These are phyloP conservation scores for Phellinidium pouzarii DNA, from an alignment of 1,284 basidiomycete genomes.

Conservation along the genomic window DNA sequence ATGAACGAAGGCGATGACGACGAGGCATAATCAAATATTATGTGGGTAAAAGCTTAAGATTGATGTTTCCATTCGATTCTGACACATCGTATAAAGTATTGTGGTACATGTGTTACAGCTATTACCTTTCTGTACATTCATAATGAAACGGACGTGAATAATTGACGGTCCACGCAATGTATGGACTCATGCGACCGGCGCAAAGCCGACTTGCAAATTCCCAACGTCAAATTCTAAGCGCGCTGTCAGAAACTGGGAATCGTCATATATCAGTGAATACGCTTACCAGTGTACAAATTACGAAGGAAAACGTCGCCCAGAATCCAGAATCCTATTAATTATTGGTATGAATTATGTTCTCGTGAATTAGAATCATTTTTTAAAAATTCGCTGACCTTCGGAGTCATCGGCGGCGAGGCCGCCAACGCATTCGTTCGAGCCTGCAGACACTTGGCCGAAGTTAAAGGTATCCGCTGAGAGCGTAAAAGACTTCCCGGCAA, in stretches of 20 bases:
- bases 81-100: not conserved
- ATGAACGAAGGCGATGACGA: constrained; percentile 6
- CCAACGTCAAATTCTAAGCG: constrained; percentile 20
- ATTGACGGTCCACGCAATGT: not conserved
- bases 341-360: not conserved
- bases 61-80: not conserved
- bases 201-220: constrained; percentile 7
- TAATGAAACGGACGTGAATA: too few species aligned
- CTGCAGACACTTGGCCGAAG: constrained; percentile 21
- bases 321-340: constrained; percentile 19
- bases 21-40: not conserved
- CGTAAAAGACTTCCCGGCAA: constrained; percentile 20
- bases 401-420: constrained; percentile 18
- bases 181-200: constrained; percentile 1
- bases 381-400: constrained; percentile 2
- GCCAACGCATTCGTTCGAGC: constrained; percentile 21
- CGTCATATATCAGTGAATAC: not conserved
- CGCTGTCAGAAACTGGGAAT: not conserved
- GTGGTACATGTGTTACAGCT: not conserved
- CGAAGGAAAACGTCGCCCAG: constrained; percentile 22
- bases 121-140: too few species aligned
- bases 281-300: constrained; percentile 22
- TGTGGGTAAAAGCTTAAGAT: not conserved
- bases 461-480: constrained; percentile 20
- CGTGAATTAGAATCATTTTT: not conserved